Conservation (phyloP, 352 stramenopile species). For the Sclerospora graminicola region DNA sequence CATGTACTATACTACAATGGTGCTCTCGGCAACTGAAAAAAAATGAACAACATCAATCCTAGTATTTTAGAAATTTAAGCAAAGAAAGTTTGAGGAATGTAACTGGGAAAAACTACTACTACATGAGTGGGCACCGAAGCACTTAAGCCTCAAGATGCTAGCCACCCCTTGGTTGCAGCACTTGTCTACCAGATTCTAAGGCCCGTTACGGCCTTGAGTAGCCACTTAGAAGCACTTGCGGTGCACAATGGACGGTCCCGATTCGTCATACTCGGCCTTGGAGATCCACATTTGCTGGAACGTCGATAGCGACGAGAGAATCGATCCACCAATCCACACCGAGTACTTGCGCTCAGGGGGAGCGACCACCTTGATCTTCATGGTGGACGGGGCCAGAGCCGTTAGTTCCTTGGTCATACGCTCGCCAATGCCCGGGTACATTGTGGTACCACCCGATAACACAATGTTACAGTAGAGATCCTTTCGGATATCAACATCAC, state of each 20-base stretch:
- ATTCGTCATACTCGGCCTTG: constrained; percentile 97
- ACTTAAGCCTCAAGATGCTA: constrained; percentile 11
- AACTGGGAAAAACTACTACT: too few relatives aligned
- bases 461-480: constrained; percentile 95
- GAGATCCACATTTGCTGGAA: constrained; percentile 99
- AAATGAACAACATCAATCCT: too few relatives aligned
- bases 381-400: constrained; percentile 81
- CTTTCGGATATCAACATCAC: constrained; percentile 87
- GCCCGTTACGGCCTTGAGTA: background rate
- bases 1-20: too few relatives aligned
- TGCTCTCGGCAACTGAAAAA: too few relatives aligned
- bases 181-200: background rate
- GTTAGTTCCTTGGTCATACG: constrained; percentile 91
- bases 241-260: constrained; percentile 93
- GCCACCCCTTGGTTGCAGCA: constrained; percentile 45
- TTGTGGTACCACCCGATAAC: constrained; percentile 92
- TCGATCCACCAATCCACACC: constrained; percentile 96
- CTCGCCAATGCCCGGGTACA: constrained; percentile 92
- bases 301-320: constrained; percentile 93
- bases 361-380: constrained; percentile 95
- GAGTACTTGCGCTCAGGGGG: constrained; percentile 92
- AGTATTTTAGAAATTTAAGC: too few relatives aligned
- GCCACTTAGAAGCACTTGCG: constrained; percentile 90
- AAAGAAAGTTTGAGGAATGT: too few relatives aligned
- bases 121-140: constrained; percentile 16